Evolutionary conservation across 176 grass and related monocot species (phyloP).

Genomic region (Pontederia crassipes): DNA sequence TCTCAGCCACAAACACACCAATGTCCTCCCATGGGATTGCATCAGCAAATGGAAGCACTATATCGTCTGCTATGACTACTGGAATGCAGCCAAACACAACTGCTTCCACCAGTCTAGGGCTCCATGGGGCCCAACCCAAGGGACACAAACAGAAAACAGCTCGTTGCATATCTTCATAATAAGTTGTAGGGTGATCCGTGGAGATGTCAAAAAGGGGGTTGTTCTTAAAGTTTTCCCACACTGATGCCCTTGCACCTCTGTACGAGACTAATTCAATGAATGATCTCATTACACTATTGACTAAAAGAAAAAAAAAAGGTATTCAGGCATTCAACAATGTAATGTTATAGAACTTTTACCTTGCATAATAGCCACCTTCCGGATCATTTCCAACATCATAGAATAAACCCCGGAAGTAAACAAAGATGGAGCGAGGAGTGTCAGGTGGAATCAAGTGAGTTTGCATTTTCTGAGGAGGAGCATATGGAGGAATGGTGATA

Average conservation of each 20-base stretch:
- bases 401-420: slow-evolving; percentile 88
- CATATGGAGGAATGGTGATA: slow-evolving; percentile 84
- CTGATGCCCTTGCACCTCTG: slow-evolving; percentile 77
- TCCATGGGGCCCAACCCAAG: slow-evolving; percentile 97
- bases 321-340: background rate
- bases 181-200: slow-evolving; percentile 78
- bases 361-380: slow-evolving; percentile 91
- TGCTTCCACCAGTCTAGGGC: slow-evolving; percentile 82
- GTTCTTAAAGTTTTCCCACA: slow-evolving; percentile 98
- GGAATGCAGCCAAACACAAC: slow-evolving; percentile 95
- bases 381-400: slow-evolving; percentile 95
- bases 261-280: slow-evolving; percentile 10
- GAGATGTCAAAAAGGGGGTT: slow-evolving; percentile 92
- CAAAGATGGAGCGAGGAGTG: slow-evolving; percentile 85
- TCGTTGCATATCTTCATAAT: slow-evolving; percentile 96
- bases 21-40: slow-evolving; percentile 96
- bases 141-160: slow-evolving; percentile 89
- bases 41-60: slow-evolving; percentile 89
- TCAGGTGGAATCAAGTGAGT: slow-evolving; percentile 78
- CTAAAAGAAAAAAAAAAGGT: background rate
- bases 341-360: slow-evolving; percentile 30
- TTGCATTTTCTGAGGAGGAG: slow-evolving; percentile 96
- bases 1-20: slow-evolving; percentile 76
- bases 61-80: slow-evolving; percentile 86
- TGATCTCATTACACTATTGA: slow-evolving; percentile 13